Base-by-base conservation (phyloP, 2,329 filamentous ascomycete genomes). In the Neocatenulostroma microsporum region DNA sequence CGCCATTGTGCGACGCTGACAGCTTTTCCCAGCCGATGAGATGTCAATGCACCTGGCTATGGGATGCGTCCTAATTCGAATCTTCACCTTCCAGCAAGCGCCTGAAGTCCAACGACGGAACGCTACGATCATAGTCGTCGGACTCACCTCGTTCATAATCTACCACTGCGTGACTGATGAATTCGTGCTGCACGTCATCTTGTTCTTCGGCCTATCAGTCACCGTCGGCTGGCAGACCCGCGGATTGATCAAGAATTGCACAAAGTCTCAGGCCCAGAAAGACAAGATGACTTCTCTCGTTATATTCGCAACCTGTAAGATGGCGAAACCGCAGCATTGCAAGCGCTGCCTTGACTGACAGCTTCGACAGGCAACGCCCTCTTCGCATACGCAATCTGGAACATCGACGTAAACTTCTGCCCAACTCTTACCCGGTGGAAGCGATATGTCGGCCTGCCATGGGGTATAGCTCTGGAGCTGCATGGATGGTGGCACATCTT, bases 401-500 rank as follows among this genome's bases (percentile, higher is more conserved):
- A 75, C 39, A 54, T 91, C 35, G 85, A 93, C 55, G 89, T 84
- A 42, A 63, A 73, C n/a, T 83, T 78, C 57, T 93, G 85, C 57
- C 64, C 67, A n/a, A 70, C 68, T 17, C 61, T 89, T 40, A 74
- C 78, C n/a, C 57, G 57, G 30, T 82, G 76, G 74, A 73, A 85
- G 36, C 73, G 77, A 36, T 58, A 71, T 28, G 62, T 91, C 17
- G 78, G 82, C 10, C 68, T 89, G 49, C 85, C 85, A 0, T 89
- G 83, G 83, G 81, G 83, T 1, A 68, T 87, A 12, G 42, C 89
- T 3, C 68, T 91, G 1, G 79, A 83, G 51, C 76, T 78, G 2
- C 79, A 83, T 58, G 79, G 78, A 5, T 82, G 77, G 76, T 82
- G 79, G 79, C 84, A 89, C 61, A 56, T 88, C 24, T 78, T 89